Conservation (phyloP, 2,329 filamentous ascomycete genomes). For the Xenoacremonium recifei region DNA sequence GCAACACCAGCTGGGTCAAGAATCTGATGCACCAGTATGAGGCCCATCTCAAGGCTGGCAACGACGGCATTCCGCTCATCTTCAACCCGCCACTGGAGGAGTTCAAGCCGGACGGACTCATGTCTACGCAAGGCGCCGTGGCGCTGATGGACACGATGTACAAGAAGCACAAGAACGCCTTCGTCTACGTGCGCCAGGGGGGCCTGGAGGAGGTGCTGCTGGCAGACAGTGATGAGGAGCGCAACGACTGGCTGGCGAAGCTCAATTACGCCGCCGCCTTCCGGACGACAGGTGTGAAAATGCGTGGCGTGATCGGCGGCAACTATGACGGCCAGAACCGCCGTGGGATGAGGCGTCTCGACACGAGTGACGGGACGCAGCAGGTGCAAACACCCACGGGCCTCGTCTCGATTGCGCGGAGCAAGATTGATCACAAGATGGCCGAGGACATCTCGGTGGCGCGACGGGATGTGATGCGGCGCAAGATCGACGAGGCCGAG, state of each 20-base stretch:
- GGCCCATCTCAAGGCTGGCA: constrained; percentile 72
- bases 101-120: constrained; percentile 90
- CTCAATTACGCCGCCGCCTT: constrained; percentile 97
- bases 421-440: constrained; percentile 76
- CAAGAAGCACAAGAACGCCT: constrained; percentile 93
- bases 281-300: constrained; percentile 84
- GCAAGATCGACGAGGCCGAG: constrained; percentile 81
- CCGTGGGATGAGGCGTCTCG: constrained; percentile 69
- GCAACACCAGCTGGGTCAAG: constrained; percentile 90
- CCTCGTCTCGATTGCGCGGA: constrained; percentile 70
- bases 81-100: constrained; percentile 88
- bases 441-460: constrained; percentile 83
- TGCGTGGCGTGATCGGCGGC: constrained; percentile 81
- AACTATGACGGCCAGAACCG: constrained; percentile 80
- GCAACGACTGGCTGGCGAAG: constrained; percentile 96
- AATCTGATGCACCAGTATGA: constrained; percentile 87
- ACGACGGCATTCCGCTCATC: constrained; percentile 73
- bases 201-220: constrained; percentile 87
- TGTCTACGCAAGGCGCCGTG: constrained; percentile 91
- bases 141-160: constrained; percentile 84
- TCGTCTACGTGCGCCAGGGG: constrained; percentile 83
- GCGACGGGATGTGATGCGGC: constrained; percentile 75
- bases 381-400: constrained; percentile 69
- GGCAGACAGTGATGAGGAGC: constrained; percentile 84
- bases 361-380: constrained; percentile 58